Evolutionary conservation across 2,329 filamentous ascomycete genomes (phyloP).

Genomic region (Mycogone perniciosa): DNA sequence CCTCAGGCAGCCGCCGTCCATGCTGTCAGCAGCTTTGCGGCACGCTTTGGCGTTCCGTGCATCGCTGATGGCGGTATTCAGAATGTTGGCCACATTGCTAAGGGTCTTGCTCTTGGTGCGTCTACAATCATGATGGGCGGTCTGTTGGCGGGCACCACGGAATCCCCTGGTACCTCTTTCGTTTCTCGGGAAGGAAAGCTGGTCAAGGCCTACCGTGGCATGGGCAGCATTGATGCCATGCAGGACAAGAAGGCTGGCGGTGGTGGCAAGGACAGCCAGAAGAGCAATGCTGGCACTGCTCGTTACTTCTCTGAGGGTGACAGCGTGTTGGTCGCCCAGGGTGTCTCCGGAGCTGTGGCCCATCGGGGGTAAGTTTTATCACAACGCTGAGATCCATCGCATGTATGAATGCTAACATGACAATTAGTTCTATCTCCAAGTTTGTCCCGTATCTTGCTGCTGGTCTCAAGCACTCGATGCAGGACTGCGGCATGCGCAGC

Average conservation of each 20-base stretch:
- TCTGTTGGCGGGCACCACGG: conserved; percentile 91
- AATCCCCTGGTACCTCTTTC: conserved; percentile 94
- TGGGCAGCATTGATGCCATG: conserved; percentile 99
- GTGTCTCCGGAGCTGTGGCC: conserved; percentile 81
- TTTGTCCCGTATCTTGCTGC: conserved; percentile 94
- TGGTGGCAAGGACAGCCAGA: conserved; percentile 64
- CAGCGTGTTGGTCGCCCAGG: conserved; percentile 89
- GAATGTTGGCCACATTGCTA: conserved; percentile 98
- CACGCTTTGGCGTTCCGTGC: conserved; percentile 90
- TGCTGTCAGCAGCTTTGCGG: conserved; percentile 83
- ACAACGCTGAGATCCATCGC: not conserved
- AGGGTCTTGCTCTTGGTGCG: conserved; percentile 89
- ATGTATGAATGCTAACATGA: conserved; percentile 24
- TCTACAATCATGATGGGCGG: conserved; percentile 99
- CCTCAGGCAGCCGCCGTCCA: conserved; percentile 92
- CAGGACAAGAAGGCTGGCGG: conserved; percentile 93
- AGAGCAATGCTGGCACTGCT: conserved; percentile 90
- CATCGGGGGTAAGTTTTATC: conserved; percentile 55
- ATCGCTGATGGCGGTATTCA: conserved; percentile 98
- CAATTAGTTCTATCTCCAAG: conserved; percentile 71
- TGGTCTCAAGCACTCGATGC: conserved; percentile 93
- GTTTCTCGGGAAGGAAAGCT: conserved; percentile 95
- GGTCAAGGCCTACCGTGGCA: conserved; percentile 97
- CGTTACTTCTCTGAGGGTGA: conserved; percentile 98
- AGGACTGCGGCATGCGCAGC: conserved; percentile 86